Base-by-base conservation (phyloP, 2,329 filamentous ascomycete genomes). In the Alternaria longipes region DNA sequence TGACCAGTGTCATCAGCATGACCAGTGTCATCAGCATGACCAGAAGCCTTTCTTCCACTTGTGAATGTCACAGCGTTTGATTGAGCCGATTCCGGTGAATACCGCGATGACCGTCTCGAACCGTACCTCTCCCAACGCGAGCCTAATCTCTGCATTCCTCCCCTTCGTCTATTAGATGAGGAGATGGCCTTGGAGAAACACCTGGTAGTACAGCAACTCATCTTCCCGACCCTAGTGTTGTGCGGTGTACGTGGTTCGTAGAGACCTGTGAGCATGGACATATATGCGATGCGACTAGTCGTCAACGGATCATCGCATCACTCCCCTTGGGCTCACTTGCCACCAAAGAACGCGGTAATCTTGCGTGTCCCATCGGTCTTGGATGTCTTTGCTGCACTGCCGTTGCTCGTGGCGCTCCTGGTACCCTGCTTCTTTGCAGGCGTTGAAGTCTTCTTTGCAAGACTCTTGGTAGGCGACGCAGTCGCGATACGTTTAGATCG, bases 331-430 rank as follows among this genome's bases (percentile, higher is more conserved):
- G 44, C 46, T 77, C 75, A 83, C 71, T 82, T 84, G 42, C 81
- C 84, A 38, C 74, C 79, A 72, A 88, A 87, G 73, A 87, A 87
- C 70, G 78, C 84, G 36, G 85, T 87, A 60, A 88, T 87, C 72
- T 84, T 85, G 67, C 85, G 82, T 57, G 83, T 87, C 16, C 85
- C 84, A 65, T 82, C 79, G 30, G 76, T 74, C 51, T 86, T 64
- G 78, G 77, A 60, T 9, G 72, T 75, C 70, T 84, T 85, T 44
- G 78, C 72, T 44, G 80, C 76, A 53, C 79, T 84, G 36, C 80
- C 76, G 69, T 89, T 89, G 65, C 81, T 85, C 6, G 85, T 87
- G 34, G 86, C 85, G 75, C 86, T 88, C 66, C 83, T 81, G 47
- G 80, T 82, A 28, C 64, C 67, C 60, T 70, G 70, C 74, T 85